A percentile compares a stretch with the other conserved stretches of the same genome.
Conservation (phyloP, 208 protist species). For the Porcisia deanei region DNA sequence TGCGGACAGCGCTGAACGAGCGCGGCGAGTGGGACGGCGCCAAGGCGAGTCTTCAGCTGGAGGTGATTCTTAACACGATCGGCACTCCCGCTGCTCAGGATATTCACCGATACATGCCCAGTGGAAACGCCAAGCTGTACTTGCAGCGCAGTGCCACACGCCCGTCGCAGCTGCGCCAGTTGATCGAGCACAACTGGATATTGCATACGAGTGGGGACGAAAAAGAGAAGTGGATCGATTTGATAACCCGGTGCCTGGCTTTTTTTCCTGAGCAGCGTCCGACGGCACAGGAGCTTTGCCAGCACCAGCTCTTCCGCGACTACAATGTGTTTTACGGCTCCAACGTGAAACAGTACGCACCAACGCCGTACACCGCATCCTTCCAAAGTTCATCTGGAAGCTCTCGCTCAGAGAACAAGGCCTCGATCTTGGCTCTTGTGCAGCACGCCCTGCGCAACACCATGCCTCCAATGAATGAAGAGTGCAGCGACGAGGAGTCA, state of each 20-base stretch:
- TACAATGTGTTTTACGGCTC: conserved; percentile 70
- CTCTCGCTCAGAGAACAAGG: conserved; percentile 60
- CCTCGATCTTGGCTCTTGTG: conserved; percentile 50
- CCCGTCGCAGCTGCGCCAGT: conserved; percentile 49
- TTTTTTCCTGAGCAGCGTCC: conserved; percentile 87
- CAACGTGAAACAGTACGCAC: conserved; percentile 62
- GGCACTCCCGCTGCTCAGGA: conserved; percentile 72
- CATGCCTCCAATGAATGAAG: conserved; percentile 33
- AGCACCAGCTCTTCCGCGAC: conserved; percentile 65
- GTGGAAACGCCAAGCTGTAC: conserved; percentile 81
- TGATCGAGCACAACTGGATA: conserved; percentile 60
- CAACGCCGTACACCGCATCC: conserved; percentile 46
- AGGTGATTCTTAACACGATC: conserved; percentile 81
- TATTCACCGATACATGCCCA: conserved; percentile 69
- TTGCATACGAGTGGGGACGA: conserved; percentile 38
- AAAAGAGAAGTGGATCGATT: conserved; percentile 69
- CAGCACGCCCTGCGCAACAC: conserved; percentile 31
- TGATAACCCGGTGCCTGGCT: conserved; percentile 72
- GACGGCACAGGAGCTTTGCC: conserved; percentile 68
- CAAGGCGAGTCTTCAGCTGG: conserved; percentile 78
- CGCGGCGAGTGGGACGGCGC: conserved; percentile 77
- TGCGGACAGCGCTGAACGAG: conserved; percentile 70
- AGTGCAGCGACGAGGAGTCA: conserved; percentile 29
- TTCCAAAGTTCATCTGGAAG: conserved; percentile 33
- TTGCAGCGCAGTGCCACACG: conserved; percentile 62